Percentiles rank a stretch among this genome's conserved stretches.
Evolutionary conservation across 306 rosid species (phyloP).

Genomic region (Cyamopsis tetragonoloba): DNA sequence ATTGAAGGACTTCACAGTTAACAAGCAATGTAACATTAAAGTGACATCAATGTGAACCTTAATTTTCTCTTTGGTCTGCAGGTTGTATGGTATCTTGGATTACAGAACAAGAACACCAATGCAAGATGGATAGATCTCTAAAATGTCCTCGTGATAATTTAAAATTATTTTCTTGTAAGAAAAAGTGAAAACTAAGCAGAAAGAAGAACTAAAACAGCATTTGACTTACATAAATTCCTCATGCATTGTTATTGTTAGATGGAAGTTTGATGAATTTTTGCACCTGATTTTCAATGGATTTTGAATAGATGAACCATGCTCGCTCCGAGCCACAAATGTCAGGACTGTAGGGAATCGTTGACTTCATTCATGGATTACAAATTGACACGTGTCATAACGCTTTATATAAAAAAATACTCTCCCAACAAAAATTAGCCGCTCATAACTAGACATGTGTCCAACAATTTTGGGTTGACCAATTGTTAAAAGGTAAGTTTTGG

Average conservation of each 20-base stretch:
- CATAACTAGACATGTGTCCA: conserved; percentile 21
- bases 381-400: conserved; percentile 33
- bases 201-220: conserved; percentile 22
- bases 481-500: neutral
- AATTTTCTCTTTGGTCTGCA: conserved; percentile 23
- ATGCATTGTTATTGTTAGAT: conserved; percentile 76
- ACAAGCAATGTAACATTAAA: conserved; percentile 25
- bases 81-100: conserved; percentile 12
- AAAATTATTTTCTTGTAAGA: conserved; percentile 17
- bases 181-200: conserved; percentile 10
- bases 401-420: neutral
- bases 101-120: conserved; percentile 20
- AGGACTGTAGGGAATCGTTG: conserved; percentile 32
- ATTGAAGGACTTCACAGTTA: conserved; percentile 4
- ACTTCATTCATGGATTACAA: conserved; percentile 35
- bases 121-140: no score
- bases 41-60: conserved; percentile 23
- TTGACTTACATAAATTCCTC: conserved; percentile 30
- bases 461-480: neutral
- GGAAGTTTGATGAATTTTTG: conserved; percentile 55
- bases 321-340: conserved; percentile 34
- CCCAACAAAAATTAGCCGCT: conserved; percentile 33
- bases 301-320: conserved; percentile 43
- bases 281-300: conserved; percentile 58
- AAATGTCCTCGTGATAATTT: conserved; percentile 8